Conservation (phyloP, 306 rosid species). For the Corylus heterophylla region DNA sequence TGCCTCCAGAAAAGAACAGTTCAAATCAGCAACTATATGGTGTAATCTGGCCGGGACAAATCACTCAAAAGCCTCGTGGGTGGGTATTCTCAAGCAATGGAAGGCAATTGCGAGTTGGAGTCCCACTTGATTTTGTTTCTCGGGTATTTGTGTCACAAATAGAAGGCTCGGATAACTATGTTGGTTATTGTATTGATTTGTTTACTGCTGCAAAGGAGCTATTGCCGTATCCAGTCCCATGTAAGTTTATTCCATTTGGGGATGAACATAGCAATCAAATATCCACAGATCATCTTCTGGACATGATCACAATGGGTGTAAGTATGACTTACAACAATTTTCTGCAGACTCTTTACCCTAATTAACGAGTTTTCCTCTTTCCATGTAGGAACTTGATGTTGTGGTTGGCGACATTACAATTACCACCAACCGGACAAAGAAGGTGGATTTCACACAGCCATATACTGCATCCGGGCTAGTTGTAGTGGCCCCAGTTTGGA, state of each 20-base stretch:
- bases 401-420: constrained; percentile 87
- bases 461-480: constrained; percentile 83
- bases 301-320: constrained; percentile 39
- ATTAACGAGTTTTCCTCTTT: not conserved
- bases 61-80: constrained; percentile 73
- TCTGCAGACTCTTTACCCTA: constrained; percentile 18
- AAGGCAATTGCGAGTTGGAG: constrained; percentile 68
- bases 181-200: constrained; percentile 68
- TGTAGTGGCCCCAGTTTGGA: constrained; percentile 70
- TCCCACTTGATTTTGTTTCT: constrained; percentile 60
- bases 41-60: constrained; percentile 89
- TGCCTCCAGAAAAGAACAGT: constrained; percentile 46
- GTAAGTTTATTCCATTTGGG: constrained; percentile 27
- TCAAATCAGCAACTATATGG: constrained; percentile 37
- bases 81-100: constrained; percentile 93
- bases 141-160: constrained; percentile 49
- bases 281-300: constrained; percentile 29
- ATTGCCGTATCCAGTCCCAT: constrained; percentile 32
- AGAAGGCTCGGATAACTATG: constrained; percentile 54
- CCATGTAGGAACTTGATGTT: constrained; percentile 63
- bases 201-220: constrained; percentile 30
- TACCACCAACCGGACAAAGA: constrained; percentile 67
- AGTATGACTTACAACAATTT: constrained; percentile 15
- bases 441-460: constrained; percentile 94
- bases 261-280: constrained; percentile 25